phyloP scores from a whole-genome alignment of 768 basidiomycete species.

The Phaeotremella fagi region DNA sequence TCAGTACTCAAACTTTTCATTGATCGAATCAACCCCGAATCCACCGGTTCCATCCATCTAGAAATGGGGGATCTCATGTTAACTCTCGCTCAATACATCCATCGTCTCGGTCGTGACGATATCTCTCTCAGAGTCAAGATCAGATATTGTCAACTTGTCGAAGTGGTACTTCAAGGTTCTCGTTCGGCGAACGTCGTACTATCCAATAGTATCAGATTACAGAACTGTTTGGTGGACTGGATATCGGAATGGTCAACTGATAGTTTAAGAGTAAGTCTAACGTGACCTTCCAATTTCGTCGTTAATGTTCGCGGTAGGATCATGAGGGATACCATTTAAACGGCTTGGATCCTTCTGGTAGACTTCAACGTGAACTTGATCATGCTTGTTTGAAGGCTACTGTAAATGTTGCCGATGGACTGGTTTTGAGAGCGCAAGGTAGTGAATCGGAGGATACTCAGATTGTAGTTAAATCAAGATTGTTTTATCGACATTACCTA shows the following conservation, averaged over 20 bases:
- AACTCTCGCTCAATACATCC: slow-evolving; percentile 62
- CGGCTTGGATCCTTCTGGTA: slow-evolving; percentile 2
- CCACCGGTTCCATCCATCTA: slow-evolving; percentile 58
- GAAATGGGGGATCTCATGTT: slow-evolving; percentile 50
- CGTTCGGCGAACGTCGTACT: slow-evolving; percentile 58
- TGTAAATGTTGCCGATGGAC: slow-evolving; percentile 68
- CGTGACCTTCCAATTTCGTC: too few species aligned
- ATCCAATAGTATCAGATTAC: slow-evolving; percentile 61
- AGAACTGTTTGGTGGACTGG: slow-evolving; percentile 68
- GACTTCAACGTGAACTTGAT: slow-evolving; percentile 58
- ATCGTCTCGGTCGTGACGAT: slow-evolving; percentile 56
- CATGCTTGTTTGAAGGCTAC: slow-evolving; percentile 66
- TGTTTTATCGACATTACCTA: slow-evolving; percentile 73
- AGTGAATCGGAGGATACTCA: slow-evolving; percentile 55
- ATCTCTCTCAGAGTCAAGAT: slow-evolving; percentile 62
- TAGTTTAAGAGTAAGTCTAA: slow-evolving; percentile 53
- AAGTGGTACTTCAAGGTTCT: slow-evolving; percentile 62
- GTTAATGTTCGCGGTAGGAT: slow-evolving; percentile 4
- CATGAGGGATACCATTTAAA: slow-evolving; percentile 1
- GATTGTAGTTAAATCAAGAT: slow-evolving; percentile 64
- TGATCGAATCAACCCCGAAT: slow-evolving; percentile 63
- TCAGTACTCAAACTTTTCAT: slow-evolving; percentile 69
- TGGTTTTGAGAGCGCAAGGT: slow-evolving; percentile 63
- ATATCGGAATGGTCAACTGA: slow-evolving; percentile 75
- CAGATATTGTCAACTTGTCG: slow-evolving; percentile 70